These are phyloP conservation scores for Lipomyces sp. DNA, from an alignment of 805 yeast species.

Conservation along the genomic window DNA sequence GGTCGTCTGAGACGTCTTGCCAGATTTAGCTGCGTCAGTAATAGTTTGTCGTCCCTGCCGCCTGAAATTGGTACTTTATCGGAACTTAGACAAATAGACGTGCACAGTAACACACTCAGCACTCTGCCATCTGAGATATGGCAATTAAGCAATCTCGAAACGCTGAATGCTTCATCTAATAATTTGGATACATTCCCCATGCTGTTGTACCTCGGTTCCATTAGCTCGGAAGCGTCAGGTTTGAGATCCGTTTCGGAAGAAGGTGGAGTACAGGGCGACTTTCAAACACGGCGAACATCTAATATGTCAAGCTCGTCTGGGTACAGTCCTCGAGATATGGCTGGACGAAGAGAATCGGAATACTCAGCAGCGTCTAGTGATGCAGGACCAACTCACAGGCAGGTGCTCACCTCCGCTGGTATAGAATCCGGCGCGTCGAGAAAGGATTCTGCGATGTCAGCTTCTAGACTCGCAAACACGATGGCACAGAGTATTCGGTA, in stretches of 20 bases:
- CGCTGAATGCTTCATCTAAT: conserved; percentile 75
- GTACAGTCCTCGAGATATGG: conserved; percentile 19
- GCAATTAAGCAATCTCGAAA: conserved; percentile 60
- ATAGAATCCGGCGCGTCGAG: conserved; percentile 13
- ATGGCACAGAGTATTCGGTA: conserved; percentile 58
- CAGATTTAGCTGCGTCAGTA: conserved; percentile 71
- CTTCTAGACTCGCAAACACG: conserved; percentile 28
- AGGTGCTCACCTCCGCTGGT: conserved; percentile 3
- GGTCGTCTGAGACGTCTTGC: conserved; percentile 62
- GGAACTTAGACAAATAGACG: conserved; percentile 68
- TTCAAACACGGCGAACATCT: conserved; percentile 18
- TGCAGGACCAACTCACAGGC: not conserved
- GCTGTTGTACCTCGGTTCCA: conserved; percentile 23
- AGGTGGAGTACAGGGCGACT: not conserved
- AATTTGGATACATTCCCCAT: conserved; percentile 63
- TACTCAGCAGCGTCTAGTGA: conserved; percentile 15
- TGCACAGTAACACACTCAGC: conserved; percentile 83
- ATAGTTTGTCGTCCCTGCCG: conserved; percentile 76
- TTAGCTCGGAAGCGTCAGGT: conserved; percentile 8
- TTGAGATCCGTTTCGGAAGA: conserved; percentile 29
- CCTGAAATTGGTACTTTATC: conserved; percentile 62
- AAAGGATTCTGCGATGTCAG: conserved; percentile 31
- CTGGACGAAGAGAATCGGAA: conserved; percentile 3
- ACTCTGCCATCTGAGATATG: conserved; percentile 69
- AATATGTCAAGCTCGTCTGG: conserved; percentile 25